phyloP scores from a whole-genome alignment of 192 early-diverging fungal genomes.

The Coemansia sp. region DNA sequence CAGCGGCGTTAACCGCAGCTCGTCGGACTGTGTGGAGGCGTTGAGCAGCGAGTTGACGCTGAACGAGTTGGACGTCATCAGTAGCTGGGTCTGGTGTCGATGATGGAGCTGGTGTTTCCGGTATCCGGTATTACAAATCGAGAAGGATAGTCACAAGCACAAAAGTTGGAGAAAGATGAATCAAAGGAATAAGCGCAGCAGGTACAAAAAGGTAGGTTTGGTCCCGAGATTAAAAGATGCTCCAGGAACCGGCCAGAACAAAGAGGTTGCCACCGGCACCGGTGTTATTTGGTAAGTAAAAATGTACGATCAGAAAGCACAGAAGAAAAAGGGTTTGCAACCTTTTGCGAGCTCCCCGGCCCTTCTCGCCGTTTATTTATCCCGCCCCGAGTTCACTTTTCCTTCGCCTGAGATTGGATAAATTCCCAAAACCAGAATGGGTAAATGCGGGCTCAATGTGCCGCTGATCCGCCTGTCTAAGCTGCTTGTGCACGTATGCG shows the following conservation, averaged over 20 bases:
- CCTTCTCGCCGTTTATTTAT: too few species aligned
- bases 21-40: constrained; percentile 1
- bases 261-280: too few species aligned
- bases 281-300: too few species aligned
- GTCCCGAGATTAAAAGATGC: too few species aligned
- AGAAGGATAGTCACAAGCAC: too few species aligned
- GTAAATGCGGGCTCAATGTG: not conserved
- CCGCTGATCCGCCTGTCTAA: not conserved
- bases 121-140: not conserved
- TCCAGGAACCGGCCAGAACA: too few species aligned
- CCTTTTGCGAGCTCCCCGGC: too few species aligned
- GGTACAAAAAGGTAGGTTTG: too few species aligned
- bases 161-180: too few species aligned
- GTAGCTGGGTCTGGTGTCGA: not conserved
- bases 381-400: not conserved
- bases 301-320: too few species aligned
- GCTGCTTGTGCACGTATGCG: not conserved
- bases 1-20: not conserved
- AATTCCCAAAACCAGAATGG: constrained; percentile 1
- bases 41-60: constrained; percentile 47
- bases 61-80: constrained; percentile 18
- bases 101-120: not conserved
- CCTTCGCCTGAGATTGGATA: not conserved
- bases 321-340: too few species aligned
- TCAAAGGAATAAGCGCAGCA: too few species aligned